phyloP scores from a whole-genome alignment of 2,329 filamentous ascomycete genomes.

The Parafenestella ontariensis region DNA sequence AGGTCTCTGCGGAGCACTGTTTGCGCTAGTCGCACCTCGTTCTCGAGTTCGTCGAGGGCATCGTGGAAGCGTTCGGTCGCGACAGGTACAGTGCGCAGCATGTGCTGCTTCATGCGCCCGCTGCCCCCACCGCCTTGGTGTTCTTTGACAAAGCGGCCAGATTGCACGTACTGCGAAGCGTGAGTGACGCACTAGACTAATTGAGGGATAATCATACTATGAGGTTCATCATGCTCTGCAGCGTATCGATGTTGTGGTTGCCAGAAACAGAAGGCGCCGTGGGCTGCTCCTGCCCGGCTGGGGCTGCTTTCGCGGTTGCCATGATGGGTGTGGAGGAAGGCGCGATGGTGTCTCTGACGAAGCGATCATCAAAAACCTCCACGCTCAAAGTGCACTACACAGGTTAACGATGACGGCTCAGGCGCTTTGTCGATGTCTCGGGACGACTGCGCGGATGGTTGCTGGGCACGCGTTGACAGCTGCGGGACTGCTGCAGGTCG shows the following conservation, averaged over 20 bases:
- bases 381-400: too few relatives aligned
- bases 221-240: constrained; percentile 57
- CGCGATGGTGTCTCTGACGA: constrained; percentile 1
- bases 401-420: too few relatives aligned
- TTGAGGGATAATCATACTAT: constrained; percentile 50
- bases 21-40: constrained; percentile 50
- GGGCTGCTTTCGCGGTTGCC: constrained; percentile 18
- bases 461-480: constrained; percentile 13
- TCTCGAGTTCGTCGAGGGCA: constrained; percentile 60
- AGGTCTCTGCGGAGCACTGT: constrained; percentile 46
- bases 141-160: constrained; percentile 55
- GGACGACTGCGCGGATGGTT: constrained; percentile 8
- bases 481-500: constrained; percentile 16
- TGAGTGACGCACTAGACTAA: neutral
- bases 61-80: constrained; percentile 56
- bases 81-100: constrained; percentile 50
- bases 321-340: constrained; percentile 13
- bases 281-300: constrained; percentile 13
- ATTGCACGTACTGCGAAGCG: constrained; percentile 50
- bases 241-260: constrained; percentile 48
- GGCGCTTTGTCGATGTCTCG: too few relatives aligned
- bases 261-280: constrained; percentile 14
- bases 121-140: constrained; percentile 40
- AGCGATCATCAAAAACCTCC: too few relatives aligned
- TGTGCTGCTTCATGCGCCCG: constrained; percentile 37